Percentiles rank a stretch among this genome's conserved stretches.
Evolutionary conservation across 805 yeast species (phyloP).

Genomic region (Candida insectalens): DNA sequence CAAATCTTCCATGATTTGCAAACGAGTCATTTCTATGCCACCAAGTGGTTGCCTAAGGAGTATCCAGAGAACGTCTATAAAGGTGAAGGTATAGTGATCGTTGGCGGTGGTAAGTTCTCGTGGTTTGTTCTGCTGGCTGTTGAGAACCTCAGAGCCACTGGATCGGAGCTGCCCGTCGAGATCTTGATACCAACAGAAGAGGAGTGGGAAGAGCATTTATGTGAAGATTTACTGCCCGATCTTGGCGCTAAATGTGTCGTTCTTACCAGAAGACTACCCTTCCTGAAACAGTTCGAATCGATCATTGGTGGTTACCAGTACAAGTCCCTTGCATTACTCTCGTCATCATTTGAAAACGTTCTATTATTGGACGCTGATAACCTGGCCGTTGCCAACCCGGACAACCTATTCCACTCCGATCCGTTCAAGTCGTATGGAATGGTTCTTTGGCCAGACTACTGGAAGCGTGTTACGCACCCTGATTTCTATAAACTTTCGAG

Average conservation of each 20-base stretch:
- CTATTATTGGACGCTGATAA: conserved; percentile 45
- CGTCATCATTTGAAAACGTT: conserved; percentile 44
- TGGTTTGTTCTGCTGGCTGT: conserved; percentile 51
- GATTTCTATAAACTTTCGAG: conserved; percentile 36
- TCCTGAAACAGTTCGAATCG: conserved; percentile 7
- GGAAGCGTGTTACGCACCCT: conserved; percentile 49
- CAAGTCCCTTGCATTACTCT: conserved; percentile 38
- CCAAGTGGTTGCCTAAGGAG: conserved; percentile 2
- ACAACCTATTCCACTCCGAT: conserved; percentile 40
- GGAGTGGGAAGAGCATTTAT: conserved; percentile 30
- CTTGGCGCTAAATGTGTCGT: conserved; percentile 54
- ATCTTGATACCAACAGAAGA: conserved; percentile 29
- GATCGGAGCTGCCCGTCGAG: conserved; percentile 38
- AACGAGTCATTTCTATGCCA: conserved; percentile 29
- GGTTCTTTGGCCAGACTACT: conserved; percentile 52
- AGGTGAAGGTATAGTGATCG: conserved; percentile 57
- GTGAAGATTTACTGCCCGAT: conserved; percentile 29
- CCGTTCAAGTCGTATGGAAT: conserved; percentile 45
- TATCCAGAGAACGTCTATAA: conserved; percentile 25
- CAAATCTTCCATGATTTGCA: conserved; percentile 35
- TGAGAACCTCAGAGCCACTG: conserved; percentile 34
- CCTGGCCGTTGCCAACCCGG: conserved; percentile 38
- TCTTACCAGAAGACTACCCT: conserved; percentile 28
- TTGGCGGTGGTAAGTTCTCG: conserved; percentile 69
- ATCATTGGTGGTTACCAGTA: conserved; percentile 37